Conservation (phyloP, 345 rosid genomes). For the Carallia brachiata region DNA sequence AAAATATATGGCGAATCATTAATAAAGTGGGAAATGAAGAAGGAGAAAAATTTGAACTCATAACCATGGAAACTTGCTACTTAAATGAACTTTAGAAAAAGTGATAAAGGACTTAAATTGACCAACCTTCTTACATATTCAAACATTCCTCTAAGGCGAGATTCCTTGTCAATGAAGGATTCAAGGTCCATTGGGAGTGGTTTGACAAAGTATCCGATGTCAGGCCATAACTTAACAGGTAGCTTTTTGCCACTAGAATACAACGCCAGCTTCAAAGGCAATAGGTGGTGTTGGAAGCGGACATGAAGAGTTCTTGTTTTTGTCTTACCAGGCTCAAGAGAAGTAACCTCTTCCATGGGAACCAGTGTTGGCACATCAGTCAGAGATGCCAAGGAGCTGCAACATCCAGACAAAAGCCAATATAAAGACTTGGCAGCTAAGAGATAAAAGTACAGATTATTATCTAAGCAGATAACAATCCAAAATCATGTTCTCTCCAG, state of each 20-base stretch:
- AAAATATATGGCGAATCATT: too few species aligned
- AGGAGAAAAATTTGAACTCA: neutral
- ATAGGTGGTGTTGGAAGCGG: slow-evolving; percentile 81
- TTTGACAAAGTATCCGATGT: slow-evolving; percentile 91
- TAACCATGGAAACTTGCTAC: neutral
- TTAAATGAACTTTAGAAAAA: neutral
- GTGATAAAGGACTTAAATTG: slow-evolving; percentile 5
- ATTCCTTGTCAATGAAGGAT: slow-evolving; percentile 53
- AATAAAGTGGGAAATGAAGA: neutral
- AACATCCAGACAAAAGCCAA: slow-evolving; percentile 21
- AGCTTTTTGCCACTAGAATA: slow-evolving; percentile 51
- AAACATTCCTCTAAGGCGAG: slow-evolving; percentile 85
- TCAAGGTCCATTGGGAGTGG: slow-evolving; percentile 66
- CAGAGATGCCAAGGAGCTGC: slow-evolving; percentile 45
- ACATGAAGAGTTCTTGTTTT: slow-evolving; percentile 63
- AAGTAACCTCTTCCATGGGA: slow-evolving; percentile 63
- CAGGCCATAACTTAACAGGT: slow-evolving; percentile 84
- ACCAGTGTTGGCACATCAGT: slow-evolving; percentile 55
- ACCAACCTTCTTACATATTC: slow-evolving; percentile 78
- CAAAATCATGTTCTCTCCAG: too few species aligned
- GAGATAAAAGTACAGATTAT: neutral
- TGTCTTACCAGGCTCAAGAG: slow-evolving; percentile 64
- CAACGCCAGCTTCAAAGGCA: slow-evolving; percentile 73
- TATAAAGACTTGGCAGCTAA: slow-evolving; percentile 10
- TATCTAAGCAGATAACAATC: too few species aligned